Conservation (phyloP, 2,329 filamentous ascomycete genomes). For the Hypoxylon rubiginosum region DNA sequence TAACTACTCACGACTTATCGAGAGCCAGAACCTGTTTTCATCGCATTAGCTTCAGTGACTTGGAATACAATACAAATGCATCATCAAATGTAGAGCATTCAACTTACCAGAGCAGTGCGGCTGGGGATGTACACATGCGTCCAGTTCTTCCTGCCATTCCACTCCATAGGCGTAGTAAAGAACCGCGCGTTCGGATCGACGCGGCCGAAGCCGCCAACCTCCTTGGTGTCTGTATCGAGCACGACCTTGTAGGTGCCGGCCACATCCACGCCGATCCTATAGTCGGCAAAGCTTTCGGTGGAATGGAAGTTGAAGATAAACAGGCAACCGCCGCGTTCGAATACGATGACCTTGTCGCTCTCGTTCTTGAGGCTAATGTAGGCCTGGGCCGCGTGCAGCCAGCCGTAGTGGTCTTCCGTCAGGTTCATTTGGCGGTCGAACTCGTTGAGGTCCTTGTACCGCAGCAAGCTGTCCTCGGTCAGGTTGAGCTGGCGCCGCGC, state of each 20-base stretch:
- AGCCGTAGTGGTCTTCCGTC: constrained; percentile 89
- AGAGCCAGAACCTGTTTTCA: constrained; percentile 33
- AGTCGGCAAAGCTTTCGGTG: constrained; percentile 87
- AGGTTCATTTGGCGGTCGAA: constrained; percentile 95
- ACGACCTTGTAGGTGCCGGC: constrained; percentile 89
- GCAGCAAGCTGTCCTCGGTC: constrained; percentile 84
- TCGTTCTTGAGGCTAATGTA: constrained; percentile 97
- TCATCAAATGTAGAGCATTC: background rate
- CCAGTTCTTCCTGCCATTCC: constrained; percentile 93
- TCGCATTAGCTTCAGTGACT: constrained; percentile 23
- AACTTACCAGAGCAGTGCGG: constrained; percentile 84
- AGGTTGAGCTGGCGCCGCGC: constrained; percentile 94
- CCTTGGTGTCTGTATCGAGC: constrained; percentile 82
- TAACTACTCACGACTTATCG: constrained; percentile 21
- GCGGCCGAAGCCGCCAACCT: constrained; percentile 83
- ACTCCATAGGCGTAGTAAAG: constrained; percentile 90
- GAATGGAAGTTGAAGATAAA: constrained; percentile 98
- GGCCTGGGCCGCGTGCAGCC: constrained; percentile 87
- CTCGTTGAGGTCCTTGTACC: constrained; percentile 92
- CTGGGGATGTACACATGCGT: constrained; percentile 91
- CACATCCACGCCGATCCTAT: constrained; percentile 88
- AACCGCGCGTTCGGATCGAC: constrained; percentile 86
- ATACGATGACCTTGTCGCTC: constrained; percentile 92
- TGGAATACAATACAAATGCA: background rate
- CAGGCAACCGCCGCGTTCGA: constrained; percentile 89